These are phyloP conservation scores for Fusarium continuum DNA, from an alignment of 2,329 filamentous ascomycete species.

Conservation along the genomic window DNA sequence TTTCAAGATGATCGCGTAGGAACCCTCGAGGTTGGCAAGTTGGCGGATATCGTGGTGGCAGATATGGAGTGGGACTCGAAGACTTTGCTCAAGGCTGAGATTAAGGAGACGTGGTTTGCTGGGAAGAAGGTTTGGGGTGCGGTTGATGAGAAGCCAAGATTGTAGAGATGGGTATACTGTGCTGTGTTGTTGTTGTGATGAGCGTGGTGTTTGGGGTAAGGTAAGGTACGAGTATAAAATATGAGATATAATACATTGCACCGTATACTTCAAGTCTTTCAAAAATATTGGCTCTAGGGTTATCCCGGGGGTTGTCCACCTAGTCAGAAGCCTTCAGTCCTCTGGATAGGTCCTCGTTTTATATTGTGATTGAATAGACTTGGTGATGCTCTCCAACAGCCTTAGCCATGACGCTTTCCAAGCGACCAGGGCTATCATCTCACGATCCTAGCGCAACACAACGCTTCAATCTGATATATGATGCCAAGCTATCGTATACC, in stretches of 20 bases:
- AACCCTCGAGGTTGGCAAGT: conserved; percentile 58
- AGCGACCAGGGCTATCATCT: neutral
- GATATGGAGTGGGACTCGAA: conserved; percentile 60
- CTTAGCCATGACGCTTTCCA: conserved; percentile 1
- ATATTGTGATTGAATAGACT: neutral
- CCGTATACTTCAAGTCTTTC: fast-evolving
- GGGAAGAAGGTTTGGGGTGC: conserved; percentile 54
- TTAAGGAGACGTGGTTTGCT: conserved; percentile 63
- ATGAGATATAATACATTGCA: neutral
- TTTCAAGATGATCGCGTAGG: conserved; percentile 61
- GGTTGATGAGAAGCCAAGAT: neutral
- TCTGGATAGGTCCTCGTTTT: neutral
- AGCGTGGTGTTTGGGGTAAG: conserved; percentile 18
- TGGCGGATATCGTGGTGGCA: conserved; percentile 62
- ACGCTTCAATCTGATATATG: conserved; percentile 3
- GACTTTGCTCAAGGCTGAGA: conserved; percentile 55
- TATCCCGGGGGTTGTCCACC: no score
- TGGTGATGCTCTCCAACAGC: neutral
- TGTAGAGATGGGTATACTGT: neutral
- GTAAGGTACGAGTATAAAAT: conserved; percentile 18
- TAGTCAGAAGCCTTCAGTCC: neutral
- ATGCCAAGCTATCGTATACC: conserved; percentile 2
- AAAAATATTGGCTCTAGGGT: neutral
- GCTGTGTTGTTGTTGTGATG: neutral
- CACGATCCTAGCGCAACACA: neutral